phyloP scores from a whole-genome alignment of 768 basidiomycete species.

The Pisolithus orientalis region DNA sequence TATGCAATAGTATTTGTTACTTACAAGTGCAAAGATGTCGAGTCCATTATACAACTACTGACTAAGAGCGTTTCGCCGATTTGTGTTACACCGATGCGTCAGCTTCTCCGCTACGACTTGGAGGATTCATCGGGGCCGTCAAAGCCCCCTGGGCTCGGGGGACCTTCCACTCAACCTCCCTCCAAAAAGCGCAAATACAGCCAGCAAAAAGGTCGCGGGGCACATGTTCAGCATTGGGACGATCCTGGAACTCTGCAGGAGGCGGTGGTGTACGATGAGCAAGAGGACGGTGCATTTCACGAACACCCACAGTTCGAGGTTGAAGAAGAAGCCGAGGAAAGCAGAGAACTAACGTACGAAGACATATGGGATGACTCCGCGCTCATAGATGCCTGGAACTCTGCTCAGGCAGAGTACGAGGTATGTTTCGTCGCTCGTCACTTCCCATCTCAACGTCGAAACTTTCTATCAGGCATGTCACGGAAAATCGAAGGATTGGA shows the following conservation, averaged over 20 bases:
- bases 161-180: slow-evolving; percentile 25
- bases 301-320: slow-evolving; percentile 22
- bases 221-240: slow-evolving; percentile 37
- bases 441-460: background rate
- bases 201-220: slow-evolving; percentile 15
- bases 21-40: background rate
- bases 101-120: slow-evolving; percentile 25
- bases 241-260: slow-evolving; percentile 27
- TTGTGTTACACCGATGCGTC: slow-evolving; percentile 12
- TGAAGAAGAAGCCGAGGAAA: slow-evolving; percentile 39
- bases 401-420: slow-evolving; percentile 77
- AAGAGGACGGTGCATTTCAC: slow-evolving; percentile 4
- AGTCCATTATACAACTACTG: background rate
- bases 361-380: slow-evolving; percentile 88
- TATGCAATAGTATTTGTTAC: no score
- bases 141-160: slow-evolving; percentile 1
- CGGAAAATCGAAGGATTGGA: slow-evolving; percentile 66
- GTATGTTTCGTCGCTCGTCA: slow-evolving; percentile 24
- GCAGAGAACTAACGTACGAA: slow-evolving; percentile 58
- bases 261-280: slow-evolving; percentile 29
- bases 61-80: background rate
- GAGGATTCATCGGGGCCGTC: slow-evolving; percentile 12
- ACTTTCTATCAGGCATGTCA: slow-evolving; percentile 45
- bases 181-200: slow-evolving; percentile 47
- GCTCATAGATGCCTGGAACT: slow-evolving; percentile 78